phyloP scores from a whole-genome alignment of 495 filamentous ascomycete genomes.

The Pyronema domesticum region DNA sequence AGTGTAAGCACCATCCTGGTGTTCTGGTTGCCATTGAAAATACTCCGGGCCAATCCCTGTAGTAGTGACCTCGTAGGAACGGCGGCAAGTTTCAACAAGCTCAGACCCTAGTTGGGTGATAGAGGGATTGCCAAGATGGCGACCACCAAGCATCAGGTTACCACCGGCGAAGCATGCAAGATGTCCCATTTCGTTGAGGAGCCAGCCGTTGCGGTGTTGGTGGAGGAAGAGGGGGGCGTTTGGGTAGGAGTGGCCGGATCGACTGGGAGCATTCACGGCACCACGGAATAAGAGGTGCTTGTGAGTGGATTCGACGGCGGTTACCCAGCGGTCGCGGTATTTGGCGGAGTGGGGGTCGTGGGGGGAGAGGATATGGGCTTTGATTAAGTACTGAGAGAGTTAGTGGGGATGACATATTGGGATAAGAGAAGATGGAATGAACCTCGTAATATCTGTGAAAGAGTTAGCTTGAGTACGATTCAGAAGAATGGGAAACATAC shows the following conservation, averaged over 20 bases:
- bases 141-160: slow-evolving; percentile 26
- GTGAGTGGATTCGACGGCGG: slow-evolving; percentile 25
- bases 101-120: slow-evolving; percentile 24
- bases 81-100: slow-evolving; percentile 24
- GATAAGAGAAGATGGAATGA: not conserved
- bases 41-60: slow-evolving; percentile 26
- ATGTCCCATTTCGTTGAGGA: slow-evolving; percentile 25
- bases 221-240: slow-evolving; percentile 15
- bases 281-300: slow-evolving; percentile 14
- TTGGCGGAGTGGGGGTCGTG: slow-evolving; percentile 17
- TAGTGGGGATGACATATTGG: slow-evolving; percentile 7
- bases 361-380: slow-evolving; percentile 24
- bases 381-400: slow-evolving; percentile 28
- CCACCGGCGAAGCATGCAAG: slow-evolving; percentile 28
- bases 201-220: slow-evolving; percentile 19
- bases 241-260: not conserved
- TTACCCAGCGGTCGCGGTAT: slow-evolving; percentile 27
- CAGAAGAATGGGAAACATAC: slow-evolving; percentile 13
- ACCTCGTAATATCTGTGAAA: slow-evolving; percentile 23
- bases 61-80: slow-evolving; percentile 21
- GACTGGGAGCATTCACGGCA: not conserved
- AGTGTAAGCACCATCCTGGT: slow-evolving; percentile 14
- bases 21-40: slow-evolving; percentile 17
- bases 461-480: not conserved
- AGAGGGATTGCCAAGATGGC: slow-evolving; percentile 16